phyloP scores from a whole-genome alignment of 768 basidiomycete species.

The Naganishia vishniacii region DNA sequence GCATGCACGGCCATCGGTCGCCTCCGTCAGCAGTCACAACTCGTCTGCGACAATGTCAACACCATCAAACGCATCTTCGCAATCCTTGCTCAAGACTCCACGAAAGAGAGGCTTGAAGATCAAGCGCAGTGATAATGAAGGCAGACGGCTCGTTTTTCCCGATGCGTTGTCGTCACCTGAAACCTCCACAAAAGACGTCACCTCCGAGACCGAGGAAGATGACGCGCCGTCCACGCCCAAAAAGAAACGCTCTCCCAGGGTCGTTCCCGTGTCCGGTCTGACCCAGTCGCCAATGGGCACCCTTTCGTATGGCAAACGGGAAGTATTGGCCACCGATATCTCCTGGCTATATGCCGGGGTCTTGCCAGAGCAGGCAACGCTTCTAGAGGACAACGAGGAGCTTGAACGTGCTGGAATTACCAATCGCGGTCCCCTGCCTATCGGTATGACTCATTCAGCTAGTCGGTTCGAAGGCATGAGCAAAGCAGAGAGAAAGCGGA shows the following conservation, averaged over 20 bases:
- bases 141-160: conserved; percentile 25
- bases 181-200: background rate
- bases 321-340: conserved; percentile 3
- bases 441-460: conserved; percentile 8
- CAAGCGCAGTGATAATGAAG: conserved; percentile 20
- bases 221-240: conserved; percentile 1
- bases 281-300: background rate
- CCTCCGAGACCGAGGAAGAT: background rate
- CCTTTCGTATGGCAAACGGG: background rate
- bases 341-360: background rate
- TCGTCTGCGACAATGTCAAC: background rate
- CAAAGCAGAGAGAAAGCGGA: conserved; percentile 18
- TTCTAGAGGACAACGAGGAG: conserved; percentile 6
- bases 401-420: background rate
- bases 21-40: background rate
- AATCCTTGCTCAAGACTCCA: background rate
- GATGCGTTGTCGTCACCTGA: conserved; percentile 22
- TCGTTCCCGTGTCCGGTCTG: background rate
- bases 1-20: conserved; percentile 6
- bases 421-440: conserved; percentile 1
- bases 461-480: conserved; percentile 14
- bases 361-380: background rate
- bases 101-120: conserved; percentile 21
- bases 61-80: background rate
- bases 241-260: background rate